Conservation (phyloP, 2,329 filamentous ascomycete species). For the Diaporthe sp. region DNA sequence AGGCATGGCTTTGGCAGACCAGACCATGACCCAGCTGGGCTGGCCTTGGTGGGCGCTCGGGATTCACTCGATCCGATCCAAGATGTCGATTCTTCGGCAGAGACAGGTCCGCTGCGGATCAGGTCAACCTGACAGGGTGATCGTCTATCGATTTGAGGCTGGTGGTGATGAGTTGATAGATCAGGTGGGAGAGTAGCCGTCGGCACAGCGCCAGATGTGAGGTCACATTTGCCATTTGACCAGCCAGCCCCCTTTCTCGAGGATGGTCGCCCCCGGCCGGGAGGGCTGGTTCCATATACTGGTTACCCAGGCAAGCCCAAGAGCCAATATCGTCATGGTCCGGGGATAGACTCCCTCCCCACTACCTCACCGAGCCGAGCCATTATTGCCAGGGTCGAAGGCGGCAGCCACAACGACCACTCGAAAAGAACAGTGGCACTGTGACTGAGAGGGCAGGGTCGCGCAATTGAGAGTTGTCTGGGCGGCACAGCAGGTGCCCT, state of each 20-base stretch:
- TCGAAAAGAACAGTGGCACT: slow-evolving; percentile 18
- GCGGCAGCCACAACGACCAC: slow-evolving; percentile 11
- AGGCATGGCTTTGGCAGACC: slow-evolving; percentile 7
- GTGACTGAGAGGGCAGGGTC: slow-evolving; percentile 31
- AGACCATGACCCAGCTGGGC: not conserved
- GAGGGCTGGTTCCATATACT: slow-evolving; percentile 23
- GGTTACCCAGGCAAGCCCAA: slow-evolving; percentile 8
- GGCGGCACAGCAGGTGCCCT: slow-evolving; percentile 38
- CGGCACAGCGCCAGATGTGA: not conserved
- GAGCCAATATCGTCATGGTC: slow-evolving; percentile 8
- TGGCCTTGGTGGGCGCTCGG: slow-evolving; percentile 5
- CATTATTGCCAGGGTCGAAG: not conserved
- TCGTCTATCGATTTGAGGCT: slow-evolving; percentile 12
- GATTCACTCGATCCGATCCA: not conserved
- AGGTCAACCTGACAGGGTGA: not conserved
- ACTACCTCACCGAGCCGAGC: not conserved
- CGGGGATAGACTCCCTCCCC: not conserved
- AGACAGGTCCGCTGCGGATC: not conserved
- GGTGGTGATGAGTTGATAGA: slow-evolving; percentile 11
- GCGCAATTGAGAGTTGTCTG: slow-evolving; percentile 35
- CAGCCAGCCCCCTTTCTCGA: slow-evolving; percentile 31
- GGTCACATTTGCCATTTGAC: slow-evolving; percentile 8
- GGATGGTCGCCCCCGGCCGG: slow-evolving; percentile 8
- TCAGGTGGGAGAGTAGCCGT: slow-evolving; percentile 5
- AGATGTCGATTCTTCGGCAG: not conserved